These are phyloP conservation scores for Aspergillus hortae DNA, from an alignment of 2,329 filamentous ascomycete species.

Conservation along the genomic window DNA sequence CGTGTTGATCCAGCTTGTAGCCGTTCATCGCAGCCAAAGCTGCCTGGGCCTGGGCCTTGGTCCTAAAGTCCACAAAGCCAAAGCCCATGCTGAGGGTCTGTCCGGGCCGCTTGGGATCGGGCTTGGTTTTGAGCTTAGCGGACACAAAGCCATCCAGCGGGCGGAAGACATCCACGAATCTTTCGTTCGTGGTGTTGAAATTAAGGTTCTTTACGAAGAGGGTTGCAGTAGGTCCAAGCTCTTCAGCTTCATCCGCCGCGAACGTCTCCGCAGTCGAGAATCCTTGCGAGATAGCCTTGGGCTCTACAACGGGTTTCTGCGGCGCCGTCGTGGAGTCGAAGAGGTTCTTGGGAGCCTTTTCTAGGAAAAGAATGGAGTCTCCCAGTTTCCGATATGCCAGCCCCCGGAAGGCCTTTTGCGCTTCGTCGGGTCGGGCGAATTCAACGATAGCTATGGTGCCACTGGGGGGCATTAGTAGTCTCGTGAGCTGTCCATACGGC, in stretches of 20 bases:
- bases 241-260: constrained; percentile 36
- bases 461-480: constrained; percentile 85
- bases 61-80: constrained; percentile 86
- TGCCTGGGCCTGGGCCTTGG: constrained; percentile 71
- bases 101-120: constrained; percentile 83
- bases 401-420: constrained; percentile 76
- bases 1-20: constrained; percentile 79
- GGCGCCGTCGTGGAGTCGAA: constrained; percentile 51
- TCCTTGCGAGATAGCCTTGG: constrained; percentile 35
- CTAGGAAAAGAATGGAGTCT: constrained; percentile 85
- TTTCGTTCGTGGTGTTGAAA: constrained; percentile 78
- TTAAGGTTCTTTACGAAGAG: constrained; percentile 92
- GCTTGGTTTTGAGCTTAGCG: constrained; percentile 87
- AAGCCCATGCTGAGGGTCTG: constrained; percentile 95
- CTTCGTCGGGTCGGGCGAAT: constrained; percentile 73
- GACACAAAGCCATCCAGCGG: constrained; percentile 84
- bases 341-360: constrained; percentile 84
- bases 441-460: constrained; percentile 94
- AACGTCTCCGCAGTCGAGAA: constrained; percentile 43
- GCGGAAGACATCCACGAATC: constrained; percentile 72
- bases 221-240: constrained; percentile 63
- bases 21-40: constrained; percentile 86
- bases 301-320: constrained; percentile 25
- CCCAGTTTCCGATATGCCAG: constrained; percentile 88
- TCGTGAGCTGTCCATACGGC: constrained; percentile 75